Base-by-base conservation (phyloP, 2,329 filamentous ascomycete species). In the Dendryphion nanum region DNA sequence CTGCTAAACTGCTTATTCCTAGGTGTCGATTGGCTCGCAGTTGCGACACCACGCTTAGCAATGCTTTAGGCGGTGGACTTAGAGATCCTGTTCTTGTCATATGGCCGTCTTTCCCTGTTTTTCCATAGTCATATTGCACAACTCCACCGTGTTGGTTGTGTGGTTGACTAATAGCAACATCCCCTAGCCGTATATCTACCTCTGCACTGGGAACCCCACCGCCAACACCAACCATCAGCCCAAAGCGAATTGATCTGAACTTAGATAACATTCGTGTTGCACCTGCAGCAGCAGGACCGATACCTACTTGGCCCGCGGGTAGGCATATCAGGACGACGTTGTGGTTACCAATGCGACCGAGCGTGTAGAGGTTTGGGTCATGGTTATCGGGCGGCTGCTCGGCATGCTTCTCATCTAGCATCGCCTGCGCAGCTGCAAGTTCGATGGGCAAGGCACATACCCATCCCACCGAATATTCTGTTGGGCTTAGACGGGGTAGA, bases 191-290 rank as follows among this genome's bases (percentile, higher is more conserved):
- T 17, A 35, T 23, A 35, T 35, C 20, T 18, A 23, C 20, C 8
- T 26, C 17, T 5, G 33, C 8, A 26, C 8, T 34, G 3, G 42
- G 39, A 15, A 39, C 41, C 13, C 41, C 41, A 24, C 60, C 60
- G 2, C 63, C 68, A 33, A 72, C 64, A 7, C 68, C 68, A 3
- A 72, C 66, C 51, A 72, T 55, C 2, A 73, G 47, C 6, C 55
- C 57, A 21, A 70, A 49, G 20, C 45, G 51, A 24, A 71, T 59
- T 3, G 29, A 20, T 14, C 8, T 31, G 41, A 67, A 68, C 7
- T 48, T 56, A 5, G 36, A 33, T 6, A 40, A 30, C 44, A 67
- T 54, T 8, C 51, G 33, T 19, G 37, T 52, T 3, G 51, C 55
- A 12, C 56, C 56, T 1, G 38, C 48, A 14, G 60, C 60, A 2